Conservation (phyloP, 352 stramenopile species). For the Pythium folliculosum region DNA sequence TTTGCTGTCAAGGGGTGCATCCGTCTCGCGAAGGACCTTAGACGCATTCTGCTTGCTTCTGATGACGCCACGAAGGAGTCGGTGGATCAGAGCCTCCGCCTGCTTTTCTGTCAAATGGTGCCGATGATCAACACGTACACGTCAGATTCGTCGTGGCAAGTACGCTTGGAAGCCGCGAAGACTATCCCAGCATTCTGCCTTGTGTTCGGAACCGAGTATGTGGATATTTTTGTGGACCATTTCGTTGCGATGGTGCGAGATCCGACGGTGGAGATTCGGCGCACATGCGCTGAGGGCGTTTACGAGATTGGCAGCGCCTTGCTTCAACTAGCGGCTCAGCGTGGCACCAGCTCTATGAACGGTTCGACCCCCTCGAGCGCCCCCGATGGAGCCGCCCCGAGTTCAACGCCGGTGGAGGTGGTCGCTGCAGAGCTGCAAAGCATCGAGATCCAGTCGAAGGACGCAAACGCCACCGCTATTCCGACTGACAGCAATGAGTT, state of each 20-base stretch:
- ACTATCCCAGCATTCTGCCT: slow-evolving; percentile 76
- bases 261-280: slow-evolving; percentile 84
- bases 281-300: slow-evolving; percentile 63
- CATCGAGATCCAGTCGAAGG: slow-evolving; percentile 30
- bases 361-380: neutral
- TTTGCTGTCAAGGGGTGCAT: slow-evolving; percentile 87
- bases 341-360: slow-evolving; percentile 15
- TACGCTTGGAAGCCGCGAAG: slow-evolving; percentile 73
- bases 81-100: slow-evolving; percentile 43
- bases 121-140: slow-evolving; percentile 89
- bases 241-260: slow-evolving; percentile 84
- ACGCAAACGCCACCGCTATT: neutral
- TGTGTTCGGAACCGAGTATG: slow-evolving; percentile 79
- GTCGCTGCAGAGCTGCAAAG: slow-evolving; percentile 33
- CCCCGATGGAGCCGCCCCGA: neutral
- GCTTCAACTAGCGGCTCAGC: slow-evolving; percentile 45
- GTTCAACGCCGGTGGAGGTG: slow-evolving; percentile 21
- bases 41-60: slow-evolving; percentile 38
- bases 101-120: slow-evolving; percentile 82
- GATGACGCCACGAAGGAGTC: slow-evolving; percentile 27
- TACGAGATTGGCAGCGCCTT: slow-evolving; percentile 70
- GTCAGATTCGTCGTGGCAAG: slow-evolving; percentile 87
- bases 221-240: slow-evolving; percentile 86
- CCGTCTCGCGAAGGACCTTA: slow-evolving; percentile 62
- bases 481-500: slow-evolving; percentile 33